Evolutionary conservation across 139 green algal genomes (phyloP), one percentile per base, ranked within the genome.

Genomic region (Ostreobium quekettii): DNA sequence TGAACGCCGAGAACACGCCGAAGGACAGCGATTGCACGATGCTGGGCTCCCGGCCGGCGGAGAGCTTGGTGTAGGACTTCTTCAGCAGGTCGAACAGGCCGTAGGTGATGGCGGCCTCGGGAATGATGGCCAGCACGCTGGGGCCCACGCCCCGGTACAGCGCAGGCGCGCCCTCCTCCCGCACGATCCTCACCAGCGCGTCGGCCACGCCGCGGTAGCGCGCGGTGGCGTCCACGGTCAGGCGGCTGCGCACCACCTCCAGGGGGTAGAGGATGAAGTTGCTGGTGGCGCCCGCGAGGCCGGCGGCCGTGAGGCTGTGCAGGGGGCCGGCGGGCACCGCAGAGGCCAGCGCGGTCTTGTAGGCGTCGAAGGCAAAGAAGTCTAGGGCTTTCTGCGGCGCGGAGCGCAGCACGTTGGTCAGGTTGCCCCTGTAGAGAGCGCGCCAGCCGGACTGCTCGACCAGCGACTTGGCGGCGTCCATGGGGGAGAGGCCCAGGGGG

Each of bases 41-140:
- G 24, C 76, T 76, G 1, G 82, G 72, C 62, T 88, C 78, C 1
- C 28, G 19, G 4, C 65, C 66, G 4, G 67, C n/a, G 6, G 53
- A 30, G 0, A 65, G 7, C 7, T 49, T 48, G 1, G 32, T 59
- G 68, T 88, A 86, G 0, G 24, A 39, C 48, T 70, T 72, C 66
- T 90, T 93, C 26, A 93, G 78, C 26, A 85, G 47, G 76, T 95
- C 89, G 61, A 90, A 91, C 53, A 85, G 48, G 57, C 85, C 89
- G 48, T 95, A 95, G 4, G 83, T 89, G 49, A 95, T 86, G 19
- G 89, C 88, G 1, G 89, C 89, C 60, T 95, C 88, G 0, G 89
- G 89, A 11, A 91, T 74, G 72, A 95, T 95, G 3, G 76, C 87
- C 3, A 78, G 67, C 32, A 93, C 33, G 26, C 70, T 83, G 4